Evolutionary conservation across 192 early-diverging fungal species (phyloP), one percentile per base, ranked within the genome.

Genomic region (Chytriomyces sp.): DNA sequence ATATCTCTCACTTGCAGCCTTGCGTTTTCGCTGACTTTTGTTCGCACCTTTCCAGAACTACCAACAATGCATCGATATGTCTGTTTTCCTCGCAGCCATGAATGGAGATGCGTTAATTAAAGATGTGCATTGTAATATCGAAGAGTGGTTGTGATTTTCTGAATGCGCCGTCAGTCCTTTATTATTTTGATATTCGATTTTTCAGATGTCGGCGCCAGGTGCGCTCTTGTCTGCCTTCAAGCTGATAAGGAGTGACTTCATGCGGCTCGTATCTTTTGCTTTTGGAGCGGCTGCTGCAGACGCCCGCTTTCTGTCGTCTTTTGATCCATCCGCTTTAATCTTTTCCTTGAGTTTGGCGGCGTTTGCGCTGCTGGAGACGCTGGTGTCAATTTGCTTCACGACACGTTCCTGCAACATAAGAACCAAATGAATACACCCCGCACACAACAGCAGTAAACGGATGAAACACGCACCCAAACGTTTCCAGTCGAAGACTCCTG

Each of bases 221-320:
- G 86, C 86, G 11, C 63, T 77, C 26, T 80, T 74, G 77, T 87
- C 86, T 24, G 80, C 78, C 59, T 80, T 79, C 68, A 88, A 63
- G 4, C 79, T 79, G 48, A 81, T 69, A n/a, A 88, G 61, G 23
- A 88, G 71, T 64, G 84, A 80, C 80, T 86, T 88, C 79, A 88
- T 82, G 7, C 86, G 75, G 43, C 80, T 68, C 10, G 84, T 85
- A 61, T 87, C 86, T 13, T 78, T 79, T 10, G 67, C 45, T 62
- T 86, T 86, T 3, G 69, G 49, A 9, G 49, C 69, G 24, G 53
- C 43, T 18, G 64, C 46, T 8, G 63, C 60, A 48, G 81, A 79
- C 75, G 35, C 73, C 65, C 49, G 47, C 28, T 64, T 64, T 76
- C 84, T 79, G 23, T 82, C 80, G 43, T 82, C 80, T 49, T 81